Percentiles rank a stretch among this genome's conserved stretches.
Conservation (phyloP, 805 yeast genomes). For the Yamadazyma akitaensis region DNA sequence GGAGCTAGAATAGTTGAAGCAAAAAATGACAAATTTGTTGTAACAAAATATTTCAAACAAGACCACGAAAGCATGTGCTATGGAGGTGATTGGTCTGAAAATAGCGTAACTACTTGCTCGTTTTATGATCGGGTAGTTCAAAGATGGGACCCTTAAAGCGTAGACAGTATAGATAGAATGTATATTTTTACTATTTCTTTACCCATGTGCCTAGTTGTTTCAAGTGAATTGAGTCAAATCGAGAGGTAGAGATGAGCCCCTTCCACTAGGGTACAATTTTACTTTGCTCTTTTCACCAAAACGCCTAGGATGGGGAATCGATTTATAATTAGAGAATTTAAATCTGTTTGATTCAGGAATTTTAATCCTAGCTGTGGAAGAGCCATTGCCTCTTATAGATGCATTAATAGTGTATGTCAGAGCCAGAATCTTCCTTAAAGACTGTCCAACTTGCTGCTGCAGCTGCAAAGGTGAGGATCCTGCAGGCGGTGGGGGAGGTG, state of each 20-base stretch:
- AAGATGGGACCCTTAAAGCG: slow-evolving; percentile 49
- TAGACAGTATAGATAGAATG: background rate
- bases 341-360: slow-evolving; percentile 67
- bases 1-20: slow-evolving; percentile 71
- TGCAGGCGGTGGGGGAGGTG: slow-evolving; percentile 35
- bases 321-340: slow-evolving; percentile 60
- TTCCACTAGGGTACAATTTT: slow-evolving; percentile 90
- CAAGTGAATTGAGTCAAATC: slow-evolving; percentile 42
- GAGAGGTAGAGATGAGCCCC: slow-evolving; percentile 89
- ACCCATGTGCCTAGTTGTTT: slow-evolving; percentile 2
- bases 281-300: slow-evolving; percentile 51
- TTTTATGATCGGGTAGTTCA: slow-evolving; percentile 86
- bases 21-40: slow-evolving; percentile 23
- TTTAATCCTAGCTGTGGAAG: slow-evolving; percentile 25
- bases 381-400: slow-evolving; percentile 17
- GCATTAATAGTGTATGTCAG: slow-evolving; percentile 61
- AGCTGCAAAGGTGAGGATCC: slow-evolving; percentile 26
- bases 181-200: background rate
- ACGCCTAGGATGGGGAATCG: slow-evolving; percentile 84
- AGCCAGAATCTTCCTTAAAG: slow-evolving; percentile 58
- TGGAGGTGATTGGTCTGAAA: slow-evolving; percentile 85
- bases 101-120: slow-evolving; percentile 69
- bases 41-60: slow-evolving; percentile 47
- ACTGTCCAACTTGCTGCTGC: slow-evolving; percentile 47
- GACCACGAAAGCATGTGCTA: slow-evolving; percentile 92